These are phyloP conservation scores for Sphagnum tenellum DNA, from an alignment of 225 moss, liverwort and hornwort genomes.

Conservation along the genomic window DNA sequence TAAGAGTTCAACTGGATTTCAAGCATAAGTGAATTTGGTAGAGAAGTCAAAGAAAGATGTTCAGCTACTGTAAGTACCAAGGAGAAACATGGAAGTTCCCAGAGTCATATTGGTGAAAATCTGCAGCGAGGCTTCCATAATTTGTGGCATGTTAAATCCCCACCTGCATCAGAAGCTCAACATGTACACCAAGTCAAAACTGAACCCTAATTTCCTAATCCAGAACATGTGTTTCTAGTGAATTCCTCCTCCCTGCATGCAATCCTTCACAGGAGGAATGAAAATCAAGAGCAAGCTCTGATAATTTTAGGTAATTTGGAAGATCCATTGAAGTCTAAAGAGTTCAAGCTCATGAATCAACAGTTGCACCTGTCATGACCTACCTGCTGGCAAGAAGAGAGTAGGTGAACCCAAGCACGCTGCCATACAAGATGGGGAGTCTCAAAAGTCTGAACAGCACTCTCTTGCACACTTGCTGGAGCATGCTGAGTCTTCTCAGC, in stretches of 20 bases:
- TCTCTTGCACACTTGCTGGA: conserved; percentile 16
- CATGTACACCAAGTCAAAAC: neutral
- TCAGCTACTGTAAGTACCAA: conserved; percentile 12
- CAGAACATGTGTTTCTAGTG: too few relatives aligned
- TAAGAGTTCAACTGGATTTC: too few relatives aligned
- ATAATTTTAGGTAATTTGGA: too few relatives aligned
- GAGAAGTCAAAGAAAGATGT: neutral
- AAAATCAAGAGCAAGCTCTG: too few relatives aligned
- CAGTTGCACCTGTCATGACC: too few relatives aligned
- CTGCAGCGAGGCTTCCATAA: conserved; percentile 29
- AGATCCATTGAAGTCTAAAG: too few relatives aligned
- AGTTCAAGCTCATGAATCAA: too few relatives aligned
- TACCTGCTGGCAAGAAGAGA: conserved; percentile 48
- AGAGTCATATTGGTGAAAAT: conserved; percentile 32
- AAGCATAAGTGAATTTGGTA: too few relatives aligned
- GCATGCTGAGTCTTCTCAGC: neutral
- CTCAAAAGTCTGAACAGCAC: conserved; percentile 21
- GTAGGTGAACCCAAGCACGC: conserved; percentile 27
- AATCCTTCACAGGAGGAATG: too few relatives aligned
- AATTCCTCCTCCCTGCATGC: too few relatives aligned
- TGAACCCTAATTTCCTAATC: too few relatives aligned
- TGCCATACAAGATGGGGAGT: conserved; percentile 30
- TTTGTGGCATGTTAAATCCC: conserved; percentile 16
- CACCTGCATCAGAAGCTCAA: conserved; percentile 16
- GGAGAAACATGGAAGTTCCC: conserved; percentile 37